Base-by-base conservation (phyloP, 2,329 filamentous ascomycete species). In the Pseudonectria foliicola region DNA sequence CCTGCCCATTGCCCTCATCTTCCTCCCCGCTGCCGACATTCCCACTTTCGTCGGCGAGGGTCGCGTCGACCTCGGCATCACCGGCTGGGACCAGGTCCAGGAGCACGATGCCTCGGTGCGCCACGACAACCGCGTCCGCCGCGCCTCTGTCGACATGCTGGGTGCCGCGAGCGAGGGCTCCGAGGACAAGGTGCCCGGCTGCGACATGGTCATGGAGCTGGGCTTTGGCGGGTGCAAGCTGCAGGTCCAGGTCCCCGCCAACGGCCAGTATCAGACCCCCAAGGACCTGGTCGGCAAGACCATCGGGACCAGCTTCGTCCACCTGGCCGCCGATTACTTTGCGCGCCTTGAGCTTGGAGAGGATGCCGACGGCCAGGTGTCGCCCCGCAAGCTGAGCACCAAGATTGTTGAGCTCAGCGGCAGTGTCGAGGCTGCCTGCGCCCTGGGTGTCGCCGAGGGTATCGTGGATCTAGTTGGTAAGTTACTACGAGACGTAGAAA, bases 21-120 rank as follows among this genome's bases (percentile, higher is more conserved):
- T 98, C 71, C 83, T 98, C 16, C 92, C 92, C 21, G 92, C 90
- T 25, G 89, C 88, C 48, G 92, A 98, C 60, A 98, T 98, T 56
- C 92, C 92, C 5, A 95, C 88, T 26, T 96, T 96, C 57, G 89
- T 98, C 31, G 90, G 90, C 38, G 89, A 96, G 65, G 92, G 92
- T 39, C 82, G 82, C 43, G 87, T 95, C 31, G 89, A 95, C 56
- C 71, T 98, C 12, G 92, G 92, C 44, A 98, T 98, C 57, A 96
- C 92, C 0, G 92, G 92, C 33, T 77, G 79, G 53, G 92, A 98
- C 59, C 88, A 95, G 56, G 87, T 96, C 31, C 81, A 82, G 42
- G 90, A 96, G 64, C 85, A 95, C 65, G 85, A 89, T 63, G 80
- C 82, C 29, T 68, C 67, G 18, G 67, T 79, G 15, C 65, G 68